Conservation (phyloP, 306 rosid species). For the Calophaca sinica region DNA sequence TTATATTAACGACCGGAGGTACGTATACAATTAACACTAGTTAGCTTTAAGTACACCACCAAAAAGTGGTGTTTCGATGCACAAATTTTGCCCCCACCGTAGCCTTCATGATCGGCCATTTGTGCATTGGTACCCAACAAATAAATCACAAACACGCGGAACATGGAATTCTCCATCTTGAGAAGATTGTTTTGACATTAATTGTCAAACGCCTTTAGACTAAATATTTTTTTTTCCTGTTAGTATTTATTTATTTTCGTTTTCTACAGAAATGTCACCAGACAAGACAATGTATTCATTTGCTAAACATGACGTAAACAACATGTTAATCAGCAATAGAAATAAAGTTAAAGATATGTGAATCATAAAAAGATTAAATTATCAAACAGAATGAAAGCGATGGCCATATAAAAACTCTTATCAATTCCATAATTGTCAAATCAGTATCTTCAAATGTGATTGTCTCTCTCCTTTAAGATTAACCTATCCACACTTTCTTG, state of each 20-base stretch:
- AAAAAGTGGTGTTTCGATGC: too few species aligned
- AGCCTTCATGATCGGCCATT: too few species aligned
- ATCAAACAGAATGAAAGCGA: conserved; percentile 44
- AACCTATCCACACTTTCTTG: conserved; percentile 45
- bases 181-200: conserved; percentile 9
- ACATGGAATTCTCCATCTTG: conserved; percentile 8
- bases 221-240: neutral
- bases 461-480: conserved; percentile 44
- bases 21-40: too few species aligned
- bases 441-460: conserved; percentile 52
- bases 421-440: conserved; percentile 51
- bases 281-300: conserved; percentile 24
- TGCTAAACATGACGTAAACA: conserved; percentile 61
- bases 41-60: too few species aligned
- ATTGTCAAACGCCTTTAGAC: conserved; percentile 18
- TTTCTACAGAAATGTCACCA: conserved; percentile 17
- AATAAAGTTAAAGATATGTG: conserved; percentile 40
- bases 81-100: too few species aligned
- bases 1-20: too few species aligned
- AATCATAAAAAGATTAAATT: conserved; percentile 23
- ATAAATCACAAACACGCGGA: neutral
- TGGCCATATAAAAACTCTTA: conserved; percentile 17
- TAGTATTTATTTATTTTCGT: neutral
- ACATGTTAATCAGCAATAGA: conserved; percentile 40
- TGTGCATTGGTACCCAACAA: too few species aligned